Evolutionary conservation across 805 yeast genomes (phyloP), one percentile per base, ranked within the genome.

Genomic region (Saccharomycopsis babjevae): DNA sequence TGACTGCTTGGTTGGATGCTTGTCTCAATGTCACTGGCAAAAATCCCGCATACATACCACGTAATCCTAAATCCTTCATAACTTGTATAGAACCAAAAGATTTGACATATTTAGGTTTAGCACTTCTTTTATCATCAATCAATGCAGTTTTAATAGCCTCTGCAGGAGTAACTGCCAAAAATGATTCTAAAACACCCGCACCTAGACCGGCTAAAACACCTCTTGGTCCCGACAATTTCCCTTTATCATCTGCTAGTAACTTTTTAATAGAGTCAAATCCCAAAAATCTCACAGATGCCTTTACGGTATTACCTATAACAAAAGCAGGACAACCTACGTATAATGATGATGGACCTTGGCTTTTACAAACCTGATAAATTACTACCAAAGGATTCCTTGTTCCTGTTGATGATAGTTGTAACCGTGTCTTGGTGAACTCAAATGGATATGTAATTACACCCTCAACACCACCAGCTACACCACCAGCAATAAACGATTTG

Each of bases 171-270:
- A 94, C 96, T 0, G 98, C 98, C 54, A 92, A 78, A 32, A 91
- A 86, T 61, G 96, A 86, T 71, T 93, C 99, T 63, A 93, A 73
- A 54, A 92, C 80, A 42, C 99, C 99, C 1, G 99, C 99, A 56
- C 98, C 97, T 54, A 94, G 77, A n/a, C 99, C 99, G 1, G 99
- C 99, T 38, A 93, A 62, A 5, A 92, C 96, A 66, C 98, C 98
- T 68, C 96, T 74, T 7, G 94, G 85, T 3, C 96, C 96, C 40
- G 94, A 84, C 57, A 94, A 75, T 72, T 89, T 88, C 6, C 98
- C 98, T 64, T 88, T 81, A 67, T 84, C 83, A 72, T 94, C 98
- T 34, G 85, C 83, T 61, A 93, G 76, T 38, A 87, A 66, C 59
- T 83, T 79, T 71, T 91, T 92, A 72, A 94, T 88, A 18, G 87